phyloP scores from a whole-genome alignment of 306 rosid species.

The Vicia villosa region DNA sequence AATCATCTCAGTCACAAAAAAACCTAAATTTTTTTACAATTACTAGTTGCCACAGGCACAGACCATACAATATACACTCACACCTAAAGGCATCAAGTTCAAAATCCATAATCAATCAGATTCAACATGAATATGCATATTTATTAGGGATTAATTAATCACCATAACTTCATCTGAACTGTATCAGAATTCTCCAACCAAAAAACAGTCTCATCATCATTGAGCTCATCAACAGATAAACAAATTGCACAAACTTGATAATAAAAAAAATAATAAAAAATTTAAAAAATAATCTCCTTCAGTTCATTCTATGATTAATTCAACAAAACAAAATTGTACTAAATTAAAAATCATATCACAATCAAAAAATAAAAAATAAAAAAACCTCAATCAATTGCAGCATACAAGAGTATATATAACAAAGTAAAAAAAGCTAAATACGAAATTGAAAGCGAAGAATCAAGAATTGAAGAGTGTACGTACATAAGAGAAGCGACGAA shows the following conservation, averaged over 20 bases:
- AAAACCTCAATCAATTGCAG: slow-evolving; percentile 35
- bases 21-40: neutral
- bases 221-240: slow-evolving; percentile 8
- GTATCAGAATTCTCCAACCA: neutral
- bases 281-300: neutral
- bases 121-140: slow-evolving; percentile 3
- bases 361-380: neutral
- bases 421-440: neutral
- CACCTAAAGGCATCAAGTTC: neutral
- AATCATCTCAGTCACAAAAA: neutral
- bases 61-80: slow-evolving; percentile 12
- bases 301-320: slow-evolving; percentile 2
- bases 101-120: slow-evolving; percentile 15
- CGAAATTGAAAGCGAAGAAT: neutral
- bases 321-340: slow-evolving; percentile 11
- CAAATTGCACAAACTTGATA: neutral
- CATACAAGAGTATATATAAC: neutral
- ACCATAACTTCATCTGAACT: neutral
- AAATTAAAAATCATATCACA: neutral
- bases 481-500: slow-evolving; percentile 23
- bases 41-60: neutral
- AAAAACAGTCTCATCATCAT: slow-evolving; percentile 21
- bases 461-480: slow-evolving; percentile 9
- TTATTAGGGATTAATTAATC: slow-evolving; percentile 27
- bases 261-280: neutral